Evolutionary conservation across 73 alveolate species (phyloP), one percentile per base, ranked within the genome.

Genomic region (Tetrahymena malaccensis): DNA sequence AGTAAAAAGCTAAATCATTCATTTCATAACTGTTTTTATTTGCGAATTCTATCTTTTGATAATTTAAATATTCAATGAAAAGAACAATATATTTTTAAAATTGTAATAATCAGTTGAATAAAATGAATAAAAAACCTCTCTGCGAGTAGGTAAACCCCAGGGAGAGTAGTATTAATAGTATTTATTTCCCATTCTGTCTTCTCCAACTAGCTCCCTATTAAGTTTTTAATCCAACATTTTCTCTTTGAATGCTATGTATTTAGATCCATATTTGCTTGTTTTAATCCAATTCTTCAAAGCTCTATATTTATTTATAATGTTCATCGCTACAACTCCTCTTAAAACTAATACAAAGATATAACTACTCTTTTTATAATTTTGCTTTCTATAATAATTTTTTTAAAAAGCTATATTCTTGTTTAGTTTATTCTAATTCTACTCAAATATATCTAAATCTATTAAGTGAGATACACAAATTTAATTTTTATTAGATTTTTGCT

Each of bases 1-100:
- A 89, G 44, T 95, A 85, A 44, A 43, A 95, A 17, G 96, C 96
- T 95, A 95, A 95, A 95, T 95, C 95, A 85, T 95, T 95, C 37
- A 89, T 94, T 44, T 55, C 93, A 34, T 93, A 85, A 43, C 94
- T 94, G 22, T 37, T 55, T 85, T 95, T 94, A 95, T 95, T 93
- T 27, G 84, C 84, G 50, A 95, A 95, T n/a, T 31, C 50, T 37
- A 89, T 95, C 95, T 89, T 50, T 85, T n/a, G 27, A 40, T 35
- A 21, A 37, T 25, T 43, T 50, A 44, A 12, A 16, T 3, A 25
- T 19, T 70, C 17, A 31, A 70, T 8, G 31, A 70, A 70, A 27
- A 8, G 34, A 31, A 70, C 21, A 70, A 3, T 22, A 25, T 56
- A 56, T 10, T 56, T 27, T 70, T 7, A 11, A 70, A 70, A 70